Base-by-base conservation (phyloP, 2,329 filamentous ascomycete genomes). In the Huntiella bhutanensis region DNA sequence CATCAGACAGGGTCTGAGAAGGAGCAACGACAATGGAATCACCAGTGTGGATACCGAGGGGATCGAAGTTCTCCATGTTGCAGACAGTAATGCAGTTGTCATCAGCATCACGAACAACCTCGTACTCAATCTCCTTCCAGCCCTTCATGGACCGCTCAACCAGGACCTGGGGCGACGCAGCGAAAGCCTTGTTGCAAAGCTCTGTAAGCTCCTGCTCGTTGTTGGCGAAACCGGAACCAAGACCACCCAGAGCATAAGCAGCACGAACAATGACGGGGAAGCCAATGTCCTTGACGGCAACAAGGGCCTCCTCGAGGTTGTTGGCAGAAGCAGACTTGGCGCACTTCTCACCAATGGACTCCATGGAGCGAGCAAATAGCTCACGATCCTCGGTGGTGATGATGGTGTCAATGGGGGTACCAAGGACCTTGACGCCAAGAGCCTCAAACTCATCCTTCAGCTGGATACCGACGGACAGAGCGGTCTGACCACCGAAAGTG, bases 61-160 rank as follows among this genome's bases (percentile, higher is more conserved):
- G 91, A 61, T 98, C 91, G 58, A 98, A 98, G 67, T 98, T 98
- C 68, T 98, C 91, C 91, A 98, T 96, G 69, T 98, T 98, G 64
- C 91, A 98, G 51, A 98, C 91, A 5, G 91, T 98, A 60, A 98
- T 96, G 61, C 91, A 98, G 71, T 96, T 96, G 67, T 98, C 87
- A 55, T 85, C 78, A 48, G 79, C 82, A 67, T 96, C 91, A 57
- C 91, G 81, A 36, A 98, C 91, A 51, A 96, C 91, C 63, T 98
- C 91, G 59, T 96, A 98, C 63, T 98, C 91, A 52, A 96, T 92
- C 64, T 98, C 91, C 64, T 98, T 98, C 91, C 91, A 98, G 50
- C 91, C 91, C 68, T 96, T 96, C 88, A 98, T 96, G 67, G 85
- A 93, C 61, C 83, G 79, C 68, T 98, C 91, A 56, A 98, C 92